These are phyloP conservation scores for Salix dunnii DNA, from an alignment of 345 rosid species.

Conservation along the genomic window DNA sequence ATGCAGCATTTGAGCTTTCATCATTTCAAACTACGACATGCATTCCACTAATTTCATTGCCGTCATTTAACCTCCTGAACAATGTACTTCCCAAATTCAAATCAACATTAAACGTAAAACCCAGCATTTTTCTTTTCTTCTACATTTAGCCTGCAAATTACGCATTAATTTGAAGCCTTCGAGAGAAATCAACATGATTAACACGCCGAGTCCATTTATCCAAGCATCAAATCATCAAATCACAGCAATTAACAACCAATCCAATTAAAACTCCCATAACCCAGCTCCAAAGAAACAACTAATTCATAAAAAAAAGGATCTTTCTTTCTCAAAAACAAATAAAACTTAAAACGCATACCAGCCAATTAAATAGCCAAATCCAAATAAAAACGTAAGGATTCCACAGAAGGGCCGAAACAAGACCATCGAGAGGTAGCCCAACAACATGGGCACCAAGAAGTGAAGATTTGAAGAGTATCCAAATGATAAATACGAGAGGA, in stretches of 20 bases:
- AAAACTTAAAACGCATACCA: constrained; percentile 40
- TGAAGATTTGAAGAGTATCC: constrained; percentile 90
- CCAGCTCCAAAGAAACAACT: too few species aligned
- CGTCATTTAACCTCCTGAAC: not conserved
- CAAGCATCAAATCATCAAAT: not conserved
- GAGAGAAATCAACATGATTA: not conserved
- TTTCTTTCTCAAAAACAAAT: not conserved
- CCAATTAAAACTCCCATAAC: not conserved
- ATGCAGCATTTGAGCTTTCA: not conserved
- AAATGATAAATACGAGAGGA: constrained; percentile 74
- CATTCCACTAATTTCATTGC: not conserved
- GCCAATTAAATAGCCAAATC: constrained; percentile 86
- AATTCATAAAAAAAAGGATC: not conserved
- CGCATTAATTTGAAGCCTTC: not conserved
- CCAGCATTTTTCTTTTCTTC: not conserved
- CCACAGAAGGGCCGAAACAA: constrained; percentile 66
- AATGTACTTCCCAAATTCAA: not conserved
- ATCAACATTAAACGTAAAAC: too few species aligned
- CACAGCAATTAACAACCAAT: not conserved
- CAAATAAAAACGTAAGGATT: constrained; percentile 59
- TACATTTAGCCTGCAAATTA: not conserved
- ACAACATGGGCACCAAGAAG: constrained; percentile 74
- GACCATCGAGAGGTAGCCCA: constrained; percentile 76
- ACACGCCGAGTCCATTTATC: not conserved
- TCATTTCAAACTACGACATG: not conserved